Base-by-base conservation (phyloP, 768 basidiomycete genomes). In the Boletellus sp. region DNA sequence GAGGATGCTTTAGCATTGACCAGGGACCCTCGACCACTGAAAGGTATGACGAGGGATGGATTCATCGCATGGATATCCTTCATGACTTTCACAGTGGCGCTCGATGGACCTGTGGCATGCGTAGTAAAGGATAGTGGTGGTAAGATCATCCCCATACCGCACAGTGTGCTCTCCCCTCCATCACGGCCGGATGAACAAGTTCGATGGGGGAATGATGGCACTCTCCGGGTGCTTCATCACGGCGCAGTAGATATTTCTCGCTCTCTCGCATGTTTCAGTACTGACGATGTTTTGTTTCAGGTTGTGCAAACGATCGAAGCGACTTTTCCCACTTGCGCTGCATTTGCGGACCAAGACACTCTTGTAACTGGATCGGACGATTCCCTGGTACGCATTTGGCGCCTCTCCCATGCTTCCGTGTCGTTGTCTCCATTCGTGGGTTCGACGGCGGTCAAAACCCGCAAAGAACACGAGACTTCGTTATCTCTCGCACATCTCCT, bases 331-430 rank as follows among this genome's bases (percentile, higher is more conserved):
- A 83, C 77, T 11, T 90, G 89, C 48, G 91, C 88, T 2, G 74
- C 75, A 2, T 93, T 94, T 59, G 85, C 90, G 1, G 89, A 93
- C 63, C 69, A 77, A 7, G 77, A 76, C 19, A 81, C 79, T 33
- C 74, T 96, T 13, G 80, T 90, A 15, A 94, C 92, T 1, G 92
- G 91, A 2, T 87, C 85, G 13, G 78, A 78, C 37, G 88, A 91
- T 60, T 83, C 85, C 52, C 85, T 84, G 10, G 81, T 96, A n/a
- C 81, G 90, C 4, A 69, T 94, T 24, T 96, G 94, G 94, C 83
- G 75, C 52, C 55, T 87, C 9, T 66, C 67, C 11, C 77, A 78
- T 22, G 65, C 51, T 19, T 41, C 48, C 50, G 38, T 37, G 19
- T 38, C 57, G 15, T 9, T 36, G 9, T 59, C 60, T 39, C 49